phyloP scores from a whole-genome alignment of 1,284 basidiomycete genomes.

The Sporisorium sorghi region DNA sequence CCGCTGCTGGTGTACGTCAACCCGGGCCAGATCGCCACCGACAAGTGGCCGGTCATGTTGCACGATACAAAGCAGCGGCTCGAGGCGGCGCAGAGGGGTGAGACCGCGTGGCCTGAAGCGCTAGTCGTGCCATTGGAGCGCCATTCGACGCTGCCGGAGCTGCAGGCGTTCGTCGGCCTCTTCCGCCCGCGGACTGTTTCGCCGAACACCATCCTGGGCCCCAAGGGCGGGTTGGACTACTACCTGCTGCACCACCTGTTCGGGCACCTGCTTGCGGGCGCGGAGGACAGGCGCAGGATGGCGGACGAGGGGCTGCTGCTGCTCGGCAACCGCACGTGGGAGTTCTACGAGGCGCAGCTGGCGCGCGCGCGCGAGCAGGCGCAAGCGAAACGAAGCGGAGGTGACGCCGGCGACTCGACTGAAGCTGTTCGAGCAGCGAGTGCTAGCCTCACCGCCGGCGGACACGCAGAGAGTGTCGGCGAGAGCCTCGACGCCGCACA shows the following conservation, averaged over 20 bases:
- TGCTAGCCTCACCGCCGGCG: slow-evolving; percentile 11
- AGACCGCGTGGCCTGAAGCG: slow-evolving; percentile 45
- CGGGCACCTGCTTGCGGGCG: slow-evolving; percentile 31
- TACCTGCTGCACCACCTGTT: slow-evolving; percentile 50
- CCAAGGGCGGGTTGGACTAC: slow-evolving; percentile 44
- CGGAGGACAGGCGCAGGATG: slow-evolving; percentile 24
- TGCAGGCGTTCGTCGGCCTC: slow-evolving; percentile 80
- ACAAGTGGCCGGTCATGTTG: slow-evolving; percentile 76
- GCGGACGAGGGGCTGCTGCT: slow-evolving; percentile 36
- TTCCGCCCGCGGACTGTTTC: slow-evolving; percentile 72
- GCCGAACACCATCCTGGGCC: slow-evolving; percentile 47
- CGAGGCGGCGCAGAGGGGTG: slow-evolving; percentile 31
- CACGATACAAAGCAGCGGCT: slow-evolving; percentile 72
- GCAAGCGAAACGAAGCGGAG: not conserved
- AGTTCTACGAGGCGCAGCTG: slow-evolving; percentile 44
- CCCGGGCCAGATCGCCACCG: slow-evolving; percentile 67
- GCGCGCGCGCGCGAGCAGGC: slow-evolving; percentile 29
- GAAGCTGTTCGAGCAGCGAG: slow-evolving; percentile 23
- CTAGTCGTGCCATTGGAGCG: slow-evolving; percentile 76
- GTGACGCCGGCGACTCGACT: slow-evolving; percentile 21
- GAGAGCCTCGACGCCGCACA: slow-evolving; percentile 26
- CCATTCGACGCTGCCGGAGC: slow-evolving; percentile 86
- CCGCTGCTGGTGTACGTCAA: slow-evolving; percentile 49
- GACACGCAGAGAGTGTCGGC: slow-evolving; percentile 5
- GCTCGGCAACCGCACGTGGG: slow-evolving; percentile 42